phyloP scores from a whole-genome alignment of 768 basidiomycete species.

The Punctularia strigosozonata region DNA sequence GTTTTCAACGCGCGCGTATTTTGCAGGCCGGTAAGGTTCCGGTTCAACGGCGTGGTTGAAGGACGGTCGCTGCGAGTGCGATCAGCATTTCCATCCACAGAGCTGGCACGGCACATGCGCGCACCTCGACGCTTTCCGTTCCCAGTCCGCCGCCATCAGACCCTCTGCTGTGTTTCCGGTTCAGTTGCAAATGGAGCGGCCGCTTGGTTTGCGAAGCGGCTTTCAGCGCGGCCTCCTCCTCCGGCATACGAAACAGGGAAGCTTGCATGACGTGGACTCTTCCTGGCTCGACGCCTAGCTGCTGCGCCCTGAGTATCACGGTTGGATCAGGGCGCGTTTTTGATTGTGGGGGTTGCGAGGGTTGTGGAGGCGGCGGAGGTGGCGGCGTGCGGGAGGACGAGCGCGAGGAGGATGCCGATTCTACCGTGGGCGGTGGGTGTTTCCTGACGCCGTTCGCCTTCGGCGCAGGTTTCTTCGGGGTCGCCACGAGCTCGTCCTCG shows the following conservation, averaged over 20 bases:
- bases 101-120: constrained; percentile 11
- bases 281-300: constrained; percentile 70
- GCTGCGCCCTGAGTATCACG: constrained; percentile 61
- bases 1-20: constrained; percentile 65
- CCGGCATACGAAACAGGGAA: constrained; percentile 68
- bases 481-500: constrained; percentile 12
- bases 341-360: constrained; percentile 12
- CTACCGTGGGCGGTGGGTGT: neutral
- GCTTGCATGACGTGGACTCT: constrained; percentile 93
- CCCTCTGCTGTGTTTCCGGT: constrained; percentile 67
- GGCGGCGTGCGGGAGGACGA: constrained; percentile 21
- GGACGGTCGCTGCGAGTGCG: constrained; percentile 48
- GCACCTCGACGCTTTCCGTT: constrained; percentile 48
- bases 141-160: constrained; percentile 63
- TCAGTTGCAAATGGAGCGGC: constrained; percentile 27
- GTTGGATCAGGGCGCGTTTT: constrained; percentile 28
- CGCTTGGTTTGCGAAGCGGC: constrained; percentile 21
- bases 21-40: constrained; percentile 60
- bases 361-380: constrained; percentile 19
- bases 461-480: constrained; percentile 24
- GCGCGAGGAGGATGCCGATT: constrained; percentile 13
- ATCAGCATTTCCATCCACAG: neutral
- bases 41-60: constrained; percentile 67
- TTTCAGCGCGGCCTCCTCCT: constrained; percentile 56
- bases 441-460: constrained; percentile 12